Conservation (phyloP, 2,329 filamentous ascomycete species). For the Esteya vermicola region DNA sequence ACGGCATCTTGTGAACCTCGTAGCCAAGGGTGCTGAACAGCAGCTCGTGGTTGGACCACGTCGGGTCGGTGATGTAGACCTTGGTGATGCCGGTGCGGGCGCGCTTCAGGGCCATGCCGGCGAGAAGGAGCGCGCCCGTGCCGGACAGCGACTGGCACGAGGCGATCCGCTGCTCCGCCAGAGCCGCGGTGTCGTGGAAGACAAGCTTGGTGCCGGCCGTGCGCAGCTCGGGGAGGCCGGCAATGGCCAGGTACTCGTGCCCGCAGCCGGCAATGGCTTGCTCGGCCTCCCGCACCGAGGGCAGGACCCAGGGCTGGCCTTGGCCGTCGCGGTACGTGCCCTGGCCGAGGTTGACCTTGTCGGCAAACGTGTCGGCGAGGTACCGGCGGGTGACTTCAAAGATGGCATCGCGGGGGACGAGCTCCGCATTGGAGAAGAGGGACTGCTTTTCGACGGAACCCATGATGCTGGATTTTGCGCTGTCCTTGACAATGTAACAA, state of each 20-base stretch:
- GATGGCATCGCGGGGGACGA: constrained; percentile 10
- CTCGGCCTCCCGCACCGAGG: constrained; percentile 78
- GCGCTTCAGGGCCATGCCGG: constrained; percentile 93
- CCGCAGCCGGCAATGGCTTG: constrained; percentile 77
- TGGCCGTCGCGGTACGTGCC: constrained; percentile 90
- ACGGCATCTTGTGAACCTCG: constrained; percentile 27
- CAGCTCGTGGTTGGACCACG: constrained; percentile 97
- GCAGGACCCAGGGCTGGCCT: constrained; percentile 91
- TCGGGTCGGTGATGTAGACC: constrained; percentile 86
- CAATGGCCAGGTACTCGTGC: constrained; percentile 95
- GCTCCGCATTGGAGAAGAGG: constrained; percentile 1
- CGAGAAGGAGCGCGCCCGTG: constrained; percentile 86
- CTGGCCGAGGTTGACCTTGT: constrained; percentile 18
- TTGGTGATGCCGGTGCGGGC: constrained; percentile 43
- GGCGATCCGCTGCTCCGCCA: no score
- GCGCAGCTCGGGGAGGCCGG: constrained; percentile 72
- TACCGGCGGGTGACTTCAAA: constrained; percentile 21
- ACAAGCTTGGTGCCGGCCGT: constrained; percentile 55
- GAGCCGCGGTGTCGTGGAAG: constrained; percentile 8
- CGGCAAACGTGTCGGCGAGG: constrained; percentile 14
- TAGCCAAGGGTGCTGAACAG: constrained; percentile 46
- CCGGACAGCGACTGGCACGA: constrained; percentile 98
- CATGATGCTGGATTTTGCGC: no score
- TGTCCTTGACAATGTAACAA: no score
- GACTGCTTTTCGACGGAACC: not conserved